Conservation (phyloP, 2,329 filamentous ascomycete species). For the Fusarium chlamydosporum region DNA sequence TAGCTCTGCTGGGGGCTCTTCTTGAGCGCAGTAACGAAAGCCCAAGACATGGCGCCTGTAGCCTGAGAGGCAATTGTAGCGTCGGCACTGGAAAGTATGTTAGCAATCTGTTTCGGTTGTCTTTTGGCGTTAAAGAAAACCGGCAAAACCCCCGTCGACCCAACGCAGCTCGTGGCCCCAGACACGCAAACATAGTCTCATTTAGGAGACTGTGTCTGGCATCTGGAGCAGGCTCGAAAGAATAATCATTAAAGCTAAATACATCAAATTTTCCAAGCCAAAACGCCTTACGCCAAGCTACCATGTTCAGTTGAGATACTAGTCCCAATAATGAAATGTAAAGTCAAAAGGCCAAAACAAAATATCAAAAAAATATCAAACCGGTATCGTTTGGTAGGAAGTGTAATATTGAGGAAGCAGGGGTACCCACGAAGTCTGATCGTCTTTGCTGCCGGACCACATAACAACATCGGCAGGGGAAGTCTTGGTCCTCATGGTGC, state of each 20-base stretch:
- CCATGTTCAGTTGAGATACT: slow-evolving; percentile 16
- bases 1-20: slow-evolving; percentile 99
- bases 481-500: slow-evolving; percentile 88
- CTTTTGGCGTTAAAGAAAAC: background rate
- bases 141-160: slow-evolving; percentile 28
- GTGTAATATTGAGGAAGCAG: slow-evolving; percentile 47
- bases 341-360: slow-evolving; percentile 21
- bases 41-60: slow-evolving; percentile 98
- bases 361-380: slow-evolving; percentile 15
- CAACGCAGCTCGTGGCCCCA: slow-evolving; percentile 65
- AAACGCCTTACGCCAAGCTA: slow-evolving; percentile 44
- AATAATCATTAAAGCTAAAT: slow-evolving; percentile 44
- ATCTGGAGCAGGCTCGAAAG: slow-evolving; percentile 58
- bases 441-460: slow-evolving; percentile 97
- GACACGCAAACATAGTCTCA: slow-evolving; percentile 58
- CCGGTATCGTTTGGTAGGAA: slow-evolving; percentile 31
- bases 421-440: slow-evolving; percentile 86
- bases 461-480: slow-evolving; percentile 96
- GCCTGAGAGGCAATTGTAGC: slow-evolving; percentile 92
- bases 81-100: slow-evolving; percentile 75
- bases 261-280: slow-evolving; percentile 31
- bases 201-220: slow-evolving; percentile 53
- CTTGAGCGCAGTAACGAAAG: slow-evolving; percentile 91
- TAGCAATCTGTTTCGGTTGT: slow-evolving; percentile 23
- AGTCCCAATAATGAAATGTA: slow-evolving; percentile 23